Conservation (phyloP, 805 yeast genomes). For the Maudiozyma pseudohumilis region DNA sequence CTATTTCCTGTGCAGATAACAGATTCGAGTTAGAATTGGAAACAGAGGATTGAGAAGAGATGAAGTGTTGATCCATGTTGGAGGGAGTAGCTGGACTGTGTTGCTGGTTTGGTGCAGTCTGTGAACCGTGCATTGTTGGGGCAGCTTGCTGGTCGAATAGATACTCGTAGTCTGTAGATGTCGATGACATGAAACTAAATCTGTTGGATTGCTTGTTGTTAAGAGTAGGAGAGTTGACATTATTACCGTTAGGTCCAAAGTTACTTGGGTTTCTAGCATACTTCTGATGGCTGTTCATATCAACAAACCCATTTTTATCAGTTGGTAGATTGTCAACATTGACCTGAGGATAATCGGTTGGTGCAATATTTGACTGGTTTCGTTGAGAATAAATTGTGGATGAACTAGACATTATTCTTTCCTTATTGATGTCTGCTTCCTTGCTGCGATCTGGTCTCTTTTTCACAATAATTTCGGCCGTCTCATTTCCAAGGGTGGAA, state of each 20-base stretch:
- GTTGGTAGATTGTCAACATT: slow-evolving; percentile 8
- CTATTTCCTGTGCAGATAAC: slow-evolving; percentile 6
- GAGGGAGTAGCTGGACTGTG: slow-evolving; percentile 1
- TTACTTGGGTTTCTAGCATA: slow-evolving; percentile 4
- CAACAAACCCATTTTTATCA: slow-evolving; percentile 8
- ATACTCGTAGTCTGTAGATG: slow-evolving; percentile 24
- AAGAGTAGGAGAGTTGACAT: slow-evolving; percentile 5
- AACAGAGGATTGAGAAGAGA: slow-evolving; percentile 1
- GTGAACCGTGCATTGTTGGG: neutral
- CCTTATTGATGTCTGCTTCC: neutral
- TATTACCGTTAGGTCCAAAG: slow-evolving; percentile 7
- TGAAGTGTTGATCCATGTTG: neutral
- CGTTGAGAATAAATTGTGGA: slow-evolving; percentile 6
- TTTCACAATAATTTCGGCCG: neutral
- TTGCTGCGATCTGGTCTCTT: neutral
- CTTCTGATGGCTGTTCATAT: slow-evolving; percentile 1
- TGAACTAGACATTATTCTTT: slow-evolving; percentile 6
- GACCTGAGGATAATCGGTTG: neutral
- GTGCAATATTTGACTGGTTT: neutral
- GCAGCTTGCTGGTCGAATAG: slow-evolving; percentile 5
- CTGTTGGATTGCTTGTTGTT: slow-evolving; percentile 13
- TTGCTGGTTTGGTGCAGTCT: slow-evolving; percentile 2
- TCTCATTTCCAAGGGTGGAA: neutral
- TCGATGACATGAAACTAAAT: slow-evolving; percentile 26
- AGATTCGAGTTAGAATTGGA: slow-evolving; percentile 1